phyloP scores from a whole-genome alignment of 2,329 filamentous ascomycete species.

The Sarocladium strictum region DNA sequence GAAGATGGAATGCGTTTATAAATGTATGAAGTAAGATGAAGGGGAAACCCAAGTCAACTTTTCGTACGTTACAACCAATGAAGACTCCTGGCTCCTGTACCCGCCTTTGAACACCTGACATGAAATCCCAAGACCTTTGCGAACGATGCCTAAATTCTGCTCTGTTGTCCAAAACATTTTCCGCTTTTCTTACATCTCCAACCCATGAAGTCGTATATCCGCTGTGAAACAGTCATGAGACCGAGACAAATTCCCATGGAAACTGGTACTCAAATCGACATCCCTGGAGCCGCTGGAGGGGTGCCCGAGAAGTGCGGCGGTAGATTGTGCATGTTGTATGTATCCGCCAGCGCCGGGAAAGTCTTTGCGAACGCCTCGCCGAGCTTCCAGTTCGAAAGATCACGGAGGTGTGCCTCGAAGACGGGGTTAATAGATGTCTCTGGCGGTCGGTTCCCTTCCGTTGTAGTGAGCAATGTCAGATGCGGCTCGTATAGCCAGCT shows the following conservation, averaged over 20 bases:
- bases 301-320: constrained; percentile 1
- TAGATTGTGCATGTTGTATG: constrained; percentile 19
- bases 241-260: neutral
- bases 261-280: neutral
- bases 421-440: constrained; percentile 79
- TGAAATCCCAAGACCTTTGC: no score
- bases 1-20: no score
- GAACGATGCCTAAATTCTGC: no score
- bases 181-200: no score
- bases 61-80: no score
- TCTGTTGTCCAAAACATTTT: no score
- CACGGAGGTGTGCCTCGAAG: constrained; percentile 73
- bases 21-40: no score
- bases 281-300: neutral
- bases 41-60: neutral
- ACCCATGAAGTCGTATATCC: no score
- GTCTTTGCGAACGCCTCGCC: constrained; percentile 61
- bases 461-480: constrained; percentile 59
- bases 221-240: no score
- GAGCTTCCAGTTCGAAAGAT: constrained; percentile 76
- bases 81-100: neutral
- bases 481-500: constrained; percentile 81
- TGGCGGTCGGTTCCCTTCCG: constrained; percentile 36
- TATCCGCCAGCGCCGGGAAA: constrained; percentile 46
- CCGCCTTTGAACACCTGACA: neutral